phyloP scores from a whole-genome alignment of 73 alveolate species.

The Paraurostyla sp. region DNA sequence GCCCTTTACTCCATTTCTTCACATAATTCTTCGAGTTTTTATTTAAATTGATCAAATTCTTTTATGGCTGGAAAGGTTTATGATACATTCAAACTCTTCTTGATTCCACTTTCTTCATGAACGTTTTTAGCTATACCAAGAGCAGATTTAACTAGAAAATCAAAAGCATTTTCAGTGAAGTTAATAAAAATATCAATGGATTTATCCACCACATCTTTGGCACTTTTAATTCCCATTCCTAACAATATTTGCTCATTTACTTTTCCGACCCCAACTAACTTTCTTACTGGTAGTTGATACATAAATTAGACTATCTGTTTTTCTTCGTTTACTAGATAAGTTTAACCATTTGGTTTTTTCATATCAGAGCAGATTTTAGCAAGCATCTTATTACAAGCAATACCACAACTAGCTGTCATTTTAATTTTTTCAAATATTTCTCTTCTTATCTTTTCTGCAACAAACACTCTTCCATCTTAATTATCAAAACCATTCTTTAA shows the following conservation, averaged over 20 bases:
- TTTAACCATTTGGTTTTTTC: conserved; percentile 84
- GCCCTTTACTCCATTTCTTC: conserved; percentile 66
- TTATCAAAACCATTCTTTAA: conserved; percentile 62
- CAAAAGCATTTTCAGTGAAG: conserved; percentile 82
- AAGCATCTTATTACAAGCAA: conserved; percentile 88
- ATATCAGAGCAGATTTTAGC: conserved; percentile 89
- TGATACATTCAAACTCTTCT: conserved; percentile 56
- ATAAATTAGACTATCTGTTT: conserved; percentile 69
- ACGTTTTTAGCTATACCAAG: conserved; percentile 63
- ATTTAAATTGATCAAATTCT: conserved; percentile 3
- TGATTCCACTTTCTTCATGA: conserved; percentile 62
- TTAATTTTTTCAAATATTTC: conserved; percentile 69
- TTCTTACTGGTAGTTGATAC: conserved; percentile 87
- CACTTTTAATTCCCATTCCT: conserved; percentile 78
- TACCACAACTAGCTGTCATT: conserved; percentile 85
- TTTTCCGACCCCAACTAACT: conserved; percentile 95
- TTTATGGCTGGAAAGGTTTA: conserved; percentile 49
- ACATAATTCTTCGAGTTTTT: conserved; percentile 47
- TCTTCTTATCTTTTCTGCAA: conserved; percentile 81
- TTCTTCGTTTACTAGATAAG: conserved; percentile 41
- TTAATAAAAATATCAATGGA: conserved; percentile 70
- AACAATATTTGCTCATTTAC: conserved; percentile 79
- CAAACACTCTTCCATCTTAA: conserved; percentile 77
- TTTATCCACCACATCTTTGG: conserved; percentile 77
- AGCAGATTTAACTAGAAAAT: conserved; percentile 75